Base-by-base conservation (phyloP, 306 rosid species). In the Nissolia schottii region DNA sequence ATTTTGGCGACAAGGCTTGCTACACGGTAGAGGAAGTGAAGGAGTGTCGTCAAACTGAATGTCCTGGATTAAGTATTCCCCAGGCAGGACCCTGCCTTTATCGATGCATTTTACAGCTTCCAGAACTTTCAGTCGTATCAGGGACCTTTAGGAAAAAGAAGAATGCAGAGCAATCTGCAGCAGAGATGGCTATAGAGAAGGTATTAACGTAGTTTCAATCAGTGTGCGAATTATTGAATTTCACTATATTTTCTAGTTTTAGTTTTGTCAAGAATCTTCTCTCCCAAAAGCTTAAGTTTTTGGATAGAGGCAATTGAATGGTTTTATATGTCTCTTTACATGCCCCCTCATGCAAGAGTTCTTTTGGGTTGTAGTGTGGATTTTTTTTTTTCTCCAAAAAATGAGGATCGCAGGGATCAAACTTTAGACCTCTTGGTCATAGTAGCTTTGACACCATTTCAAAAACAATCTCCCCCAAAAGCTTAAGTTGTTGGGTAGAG, bases 121-220 rank as follows among this genome's bases (percentile, higher is more conserved):
- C 97, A 10, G 92, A 89, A 54, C 63, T 87, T 69, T 66, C 84
- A 24, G 85, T 94, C 40, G 74, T 75, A n/a, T 91, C 98, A 14
- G 91, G 82, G 51, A 85, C 71, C 53, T 94, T 85, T 75, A 89
- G 67, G 74, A 94, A 82, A 87, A 94, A 94, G 88, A 91, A 89
- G 85, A 97, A 91, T 23, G 97, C 98, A 23, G 98, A 94, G 81
- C 97, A 91, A 77, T 84, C 92, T 67, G 98, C 98, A 4, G 91
- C 98, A 14, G 85, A 89, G 77, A 78, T 94, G 77, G 98, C 98
- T 69, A 48, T 94, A 41, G 84, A 86, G 79, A 84, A 91, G 97
- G 98, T 92, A 70, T 73, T 48, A n/a, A 60, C 71, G 55, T 72
- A 12, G 54, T 68, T 79, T 25, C 69, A 34, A 29, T 55, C 64